Conservation (phyloP, 2,329 filamentous ascomycete species). For the Botrytis galanthina region DNA sequence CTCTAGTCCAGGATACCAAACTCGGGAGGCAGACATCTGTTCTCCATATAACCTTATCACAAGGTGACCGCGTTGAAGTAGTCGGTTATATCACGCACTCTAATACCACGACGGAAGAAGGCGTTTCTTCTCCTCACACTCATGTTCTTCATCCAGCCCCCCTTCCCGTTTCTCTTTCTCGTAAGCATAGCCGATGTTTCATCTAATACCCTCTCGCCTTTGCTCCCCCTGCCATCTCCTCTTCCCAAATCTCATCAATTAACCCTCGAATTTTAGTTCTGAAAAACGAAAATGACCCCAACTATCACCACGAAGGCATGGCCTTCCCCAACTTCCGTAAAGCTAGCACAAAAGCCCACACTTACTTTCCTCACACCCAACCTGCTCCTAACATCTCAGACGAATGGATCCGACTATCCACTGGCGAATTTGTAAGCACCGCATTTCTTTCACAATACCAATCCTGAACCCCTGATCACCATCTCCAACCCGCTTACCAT, state of each 20-base stretch:
- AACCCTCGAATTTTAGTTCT: slow-evolving; percentile 44
- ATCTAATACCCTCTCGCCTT: background rate
- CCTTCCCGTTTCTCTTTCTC: slow-evolving; percentile 42
- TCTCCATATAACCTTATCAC: slow-evolving; percentile 60
- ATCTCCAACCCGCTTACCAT: background rate
- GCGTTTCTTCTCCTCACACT: slow-evolving; percentile 53
- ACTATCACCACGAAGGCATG: slow-evolving; percentile 42
- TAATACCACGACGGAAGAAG: slow-evolving; percentile 58
- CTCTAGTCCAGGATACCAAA: slow-evolving; percentile 57
- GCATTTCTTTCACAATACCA: background rate
- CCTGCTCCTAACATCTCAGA: slow-evolving; percentile 48
- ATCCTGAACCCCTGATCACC: background rate
- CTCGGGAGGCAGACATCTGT: slow-evolving; percentile 62
- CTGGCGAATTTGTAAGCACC: slow-evolving; percentile 44
- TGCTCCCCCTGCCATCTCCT: slow-evolving; percentile 38
- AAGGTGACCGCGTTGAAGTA: slow-evolving; percentile 57
- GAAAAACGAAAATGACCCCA: slow-evolving; percentile 43
- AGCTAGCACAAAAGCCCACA: slow-evolving; percentile 47
- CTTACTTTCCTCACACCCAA: slow-evolving; percentile 51
- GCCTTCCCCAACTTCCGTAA: slow-evolving; percentile 37
- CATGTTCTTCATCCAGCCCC: slow-evolving; percentile 48
- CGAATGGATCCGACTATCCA: slow-evolving; percentile 64
- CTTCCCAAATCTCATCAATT: slow-evolving; percentile 43
- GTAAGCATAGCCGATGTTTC: background rate
- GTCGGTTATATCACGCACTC: slow-evolving; percentile 64